Percentiles rank a stretch among this genome's conserved stretches.
phyloP scores from a whole-genome alignment of 352 stramenopile genomes.

The Globisporangium rhizosaccharum region DNA sequence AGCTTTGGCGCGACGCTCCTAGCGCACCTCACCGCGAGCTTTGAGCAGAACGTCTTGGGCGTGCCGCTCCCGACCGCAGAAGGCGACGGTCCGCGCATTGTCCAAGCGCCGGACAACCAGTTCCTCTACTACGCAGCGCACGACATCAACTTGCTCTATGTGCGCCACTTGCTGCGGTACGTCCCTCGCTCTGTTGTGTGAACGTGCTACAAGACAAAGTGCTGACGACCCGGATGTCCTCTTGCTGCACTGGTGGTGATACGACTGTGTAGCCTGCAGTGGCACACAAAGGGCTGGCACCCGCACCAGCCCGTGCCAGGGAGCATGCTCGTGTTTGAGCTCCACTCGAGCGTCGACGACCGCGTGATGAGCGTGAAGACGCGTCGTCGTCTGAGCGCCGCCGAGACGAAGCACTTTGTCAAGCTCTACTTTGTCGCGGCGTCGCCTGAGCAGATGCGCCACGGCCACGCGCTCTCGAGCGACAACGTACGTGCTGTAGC shows the following conservation, averaged over 20 bases:
- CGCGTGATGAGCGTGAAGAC: conserved; percentile 18
- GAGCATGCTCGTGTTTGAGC: conserved; percentile 75
- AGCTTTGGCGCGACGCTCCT: conserved; percentile 75
- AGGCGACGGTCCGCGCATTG: conserved; percentile 45
- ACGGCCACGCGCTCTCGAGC: conserved; percentile 41
- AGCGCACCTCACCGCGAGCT: conserved; percentile 68
- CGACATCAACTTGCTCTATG: conserved; percentile 78
- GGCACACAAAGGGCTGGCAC: conserved; percentile 66
- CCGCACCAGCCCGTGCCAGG: conserved; percentile 63
- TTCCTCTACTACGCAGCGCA: conserved; percentile 74
- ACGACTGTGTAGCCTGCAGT: conserved; percentile 38
- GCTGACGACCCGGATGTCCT: background rate
- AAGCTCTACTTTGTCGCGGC: conserved; percentile 69
- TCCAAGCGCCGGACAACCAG: conserved; percentile 43
- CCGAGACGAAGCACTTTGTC: conserved; percentile 33
- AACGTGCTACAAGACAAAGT: background rate
- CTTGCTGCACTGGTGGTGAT: background rate
- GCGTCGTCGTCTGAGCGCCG: background rate
- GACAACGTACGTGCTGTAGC: conserved; percentile 36
- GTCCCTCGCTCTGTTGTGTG: background rate
- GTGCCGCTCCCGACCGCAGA: conserved; percentile 31
- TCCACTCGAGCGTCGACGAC: conserved; percentile 34
- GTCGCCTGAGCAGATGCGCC: conserved; percentile 66
- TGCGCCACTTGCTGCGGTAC: conserved; percentile 66
- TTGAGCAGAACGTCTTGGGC: conserved; percentile 51